Base-by-base conservation (phyloP, 2,329 filamentous ascomycete genomes). In the Aspergillus fumigatiaffinis region DNA sequence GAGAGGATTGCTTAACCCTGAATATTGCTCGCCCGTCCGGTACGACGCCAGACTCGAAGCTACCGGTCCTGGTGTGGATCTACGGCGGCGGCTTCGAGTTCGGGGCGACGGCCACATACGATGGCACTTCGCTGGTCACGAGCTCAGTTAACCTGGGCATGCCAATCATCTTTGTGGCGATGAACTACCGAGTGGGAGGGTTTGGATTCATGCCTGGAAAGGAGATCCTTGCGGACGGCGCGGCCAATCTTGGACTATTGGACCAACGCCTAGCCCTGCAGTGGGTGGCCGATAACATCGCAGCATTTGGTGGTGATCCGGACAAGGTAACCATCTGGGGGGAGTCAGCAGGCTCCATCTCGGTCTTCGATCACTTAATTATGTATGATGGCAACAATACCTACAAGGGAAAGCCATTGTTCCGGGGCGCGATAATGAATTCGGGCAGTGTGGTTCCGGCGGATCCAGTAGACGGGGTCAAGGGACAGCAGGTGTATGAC, bases 261-360 rank as follows among this genome's bases (percentile, higher is more conserved):
- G 90, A 93, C 66, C 89, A 92, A 66, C 80, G 88, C 35, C 79
- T 89, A 61, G 89, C 83, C 0, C 77, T 93, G 6, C 76, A 92
- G 68, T 93, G 90, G 90, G 83, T 90, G 1, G 85, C 87, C 7
- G 88, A 91, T 64, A 91, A 92, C 62, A 91, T 93, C 56, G 85
- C 77, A 1, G 80, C 84, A 0, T 95, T 94, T 68, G 91, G 91
- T 9, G 91, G 91, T 14, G 89, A 93, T 68, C 87, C 89, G 0
- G 77, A 79, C 17, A 89, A 88, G 70, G 88, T 92, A 5, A 92
- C 89, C 0, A 87, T 93, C 58, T 91, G 87, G 87, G 90, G 90
- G 28, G 86, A 92, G 68, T 86, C 82, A 2, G 87, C 87, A 0
- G 87, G 87, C 0, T 77, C 85, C 14, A 91, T 92, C 60, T 91